phyloP scores from a whole-genome alignment of 495 filamentous ascomycete genomes.

The Penicillium goetzii region DNA sequence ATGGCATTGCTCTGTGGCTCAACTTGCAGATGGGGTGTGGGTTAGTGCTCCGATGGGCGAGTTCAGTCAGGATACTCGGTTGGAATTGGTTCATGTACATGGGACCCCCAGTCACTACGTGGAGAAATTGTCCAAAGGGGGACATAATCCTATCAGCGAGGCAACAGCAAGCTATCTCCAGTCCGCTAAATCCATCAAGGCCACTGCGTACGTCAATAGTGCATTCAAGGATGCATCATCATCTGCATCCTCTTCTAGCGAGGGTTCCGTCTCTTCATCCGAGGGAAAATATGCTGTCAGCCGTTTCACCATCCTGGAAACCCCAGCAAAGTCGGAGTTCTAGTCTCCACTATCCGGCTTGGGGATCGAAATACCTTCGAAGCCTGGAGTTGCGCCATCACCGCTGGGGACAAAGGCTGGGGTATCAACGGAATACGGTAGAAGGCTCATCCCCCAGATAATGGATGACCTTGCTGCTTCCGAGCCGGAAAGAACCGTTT shows the following conservation, averaged over 20 bases:
- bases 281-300: slow-evolving; percentile 1
- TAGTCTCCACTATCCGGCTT: slow-evolving; percentile 1
- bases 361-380: background rate
- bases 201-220: slow-evolving; percentile 9
- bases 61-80: slow-evolving; percentile 10
- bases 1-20: slow-evolving; percentile 16
- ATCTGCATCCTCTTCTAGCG: slow-evolving; percentile 5
- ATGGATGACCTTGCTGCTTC: slow-evolving; percentile 10
- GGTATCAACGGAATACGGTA: slow-evolving; percentile 10
- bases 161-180: slow-evolving; percentile 13
- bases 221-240: slow-evolving; percentile 4
- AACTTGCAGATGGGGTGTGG: slow-evolving; percentile 11
- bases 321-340: background rate
- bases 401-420: background rate
- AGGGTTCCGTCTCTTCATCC: slow-evolving; percentile 5
- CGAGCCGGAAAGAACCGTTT: slow-evolving; percentile 7
- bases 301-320: slow-evolving; percentile 2
- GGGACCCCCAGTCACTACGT: slow-evolving; percentile 11
- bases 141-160: slow-evolving; percentile 7
- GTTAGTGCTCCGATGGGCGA: slow-evolving; percentile 16
- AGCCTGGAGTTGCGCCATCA: background rate
- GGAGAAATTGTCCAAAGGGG: slow-evolving; percentile 9
- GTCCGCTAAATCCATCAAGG: slow-evolving; percentile 10
- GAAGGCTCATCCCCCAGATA: slow-evolving; percentile 15
- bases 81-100: slow-evolving; percentile 14